These are phyloP conservation scores for Hymenoscyphus fraxineus DNA, from an alignment of 2,329 filamentous ascomycete species.

Conservation along the genomic window DNA sequence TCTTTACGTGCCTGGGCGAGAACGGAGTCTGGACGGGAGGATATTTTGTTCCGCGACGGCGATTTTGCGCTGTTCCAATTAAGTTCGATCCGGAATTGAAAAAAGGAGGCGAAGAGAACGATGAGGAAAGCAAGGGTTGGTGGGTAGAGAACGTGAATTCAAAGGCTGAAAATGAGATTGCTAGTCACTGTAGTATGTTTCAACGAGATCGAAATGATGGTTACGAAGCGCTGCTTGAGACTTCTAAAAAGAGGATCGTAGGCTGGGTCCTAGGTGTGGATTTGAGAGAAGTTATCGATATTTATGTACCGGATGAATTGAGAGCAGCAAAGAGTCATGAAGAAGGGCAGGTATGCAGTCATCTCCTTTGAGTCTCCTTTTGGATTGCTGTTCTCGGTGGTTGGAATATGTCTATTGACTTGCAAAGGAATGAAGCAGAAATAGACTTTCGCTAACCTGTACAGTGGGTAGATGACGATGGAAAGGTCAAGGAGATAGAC, in stretches of 20 bases:
- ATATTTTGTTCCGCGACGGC: conserved; percentile 63
- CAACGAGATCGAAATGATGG: conserved; percentile 22
- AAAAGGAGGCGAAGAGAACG: conserved; percentile 12
- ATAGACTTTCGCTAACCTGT: too few relatives aligned
- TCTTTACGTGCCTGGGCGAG: conserved; percentile 73
- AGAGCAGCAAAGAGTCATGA: conserved; percentile 14
- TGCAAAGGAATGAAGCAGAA: too few relatives aligned
- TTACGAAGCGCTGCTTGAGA: conserved; percentile 24
- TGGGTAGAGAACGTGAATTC: conserved; percentile 23
- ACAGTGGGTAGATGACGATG: conserved; percentile 26
- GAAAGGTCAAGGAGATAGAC: conserved; percentile 16
- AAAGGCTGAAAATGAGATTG: conserved; percentile 28
- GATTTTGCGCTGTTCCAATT: conserved; percentile 69
- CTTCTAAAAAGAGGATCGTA: conserved; percentile 16
- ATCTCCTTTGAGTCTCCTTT: too few relatives aligned
- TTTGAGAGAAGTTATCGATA: conserved; percentile 21
- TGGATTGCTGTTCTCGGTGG: too few relatives aligned
- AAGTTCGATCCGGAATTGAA: neutral
- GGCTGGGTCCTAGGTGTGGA: conserved; percentile 23
- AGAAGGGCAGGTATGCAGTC: conserved; percentile 13
- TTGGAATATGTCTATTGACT: too few relatives aligned
- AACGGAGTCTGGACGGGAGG: conserved; percentile 61
- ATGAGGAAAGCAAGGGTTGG: conserved; percentile 10
- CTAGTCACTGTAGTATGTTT: conserved; percentile 32
- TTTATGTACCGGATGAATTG: conserved; percentile 21